These are phyloP conservation scores for Coemansia umbellata DNA, from an alignment of 192 early-diverging fungal genomes.

Conservation along the genomic window DNA sequence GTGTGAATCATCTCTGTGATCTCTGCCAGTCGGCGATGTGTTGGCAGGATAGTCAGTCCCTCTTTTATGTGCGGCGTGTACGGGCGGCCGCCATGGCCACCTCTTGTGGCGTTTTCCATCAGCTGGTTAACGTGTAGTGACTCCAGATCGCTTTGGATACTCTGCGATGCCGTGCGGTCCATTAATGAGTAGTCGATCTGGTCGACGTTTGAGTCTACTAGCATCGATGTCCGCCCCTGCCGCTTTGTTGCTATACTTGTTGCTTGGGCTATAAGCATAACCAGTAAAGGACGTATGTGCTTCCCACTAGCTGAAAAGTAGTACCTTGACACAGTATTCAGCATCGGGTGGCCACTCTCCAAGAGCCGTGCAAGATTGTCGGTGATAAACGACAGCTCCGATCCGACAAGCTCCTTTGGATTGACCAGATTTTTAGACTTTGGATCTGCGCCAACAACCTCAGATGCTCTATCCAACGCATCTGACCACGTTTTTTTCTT, in stretches of 20 bases:
- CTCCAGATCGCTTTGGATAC: slow-evolving; percentile 36
- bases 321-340: slow-evolving; percentile 84
- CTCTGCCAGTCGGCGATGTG: slow-evolving; percentile 90
- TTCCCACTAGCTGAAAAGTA: slow-evolving; percentile 88
- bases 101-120: slow-evolving; percentile 24
- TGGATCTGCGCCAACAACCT: slow-evolving; percentile 10
- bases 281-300: slow-evolving; percentile 87
- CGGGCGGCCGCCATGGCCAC: slow-evolving; percentile 31
- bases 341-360: slow-evolving; percentile 83
- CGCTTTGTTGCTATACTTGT: slow-evolving; percentile 64
- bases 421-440: slow-evolving; percentile 12
- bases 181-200: slow-evolving; percentile 52
- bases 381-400: slow-evolving; percentile 81
- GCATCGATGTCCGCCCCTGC: slow-evolving; percentile 23
- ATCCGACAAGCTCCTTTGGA: slow-evolving; percentile 67
- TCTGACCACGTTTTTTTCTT: slow-evolving; percentile 9
- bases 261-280: slow-evolving; percentile 86
- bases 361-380: slow-evolving; percentile 79
- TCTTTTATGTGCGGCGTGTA: slow-evolving; percentile 24
- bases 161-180: slow-evolving; percentile 58
- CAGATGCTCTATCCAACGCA: slow-evolving; percentile 30
- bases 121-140: slow-evolving; percentile 28
- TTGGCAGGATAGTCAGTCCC: slow-evolving; percentile 64
- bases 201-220: slow-evolving; percentile 29
- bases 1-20: slow-evolving; percentile 99